Evolutionary conservation across 768 basidiomycete genomes (phyloP).

Genomic region (Termitomyces bulborhizus): DNA sequence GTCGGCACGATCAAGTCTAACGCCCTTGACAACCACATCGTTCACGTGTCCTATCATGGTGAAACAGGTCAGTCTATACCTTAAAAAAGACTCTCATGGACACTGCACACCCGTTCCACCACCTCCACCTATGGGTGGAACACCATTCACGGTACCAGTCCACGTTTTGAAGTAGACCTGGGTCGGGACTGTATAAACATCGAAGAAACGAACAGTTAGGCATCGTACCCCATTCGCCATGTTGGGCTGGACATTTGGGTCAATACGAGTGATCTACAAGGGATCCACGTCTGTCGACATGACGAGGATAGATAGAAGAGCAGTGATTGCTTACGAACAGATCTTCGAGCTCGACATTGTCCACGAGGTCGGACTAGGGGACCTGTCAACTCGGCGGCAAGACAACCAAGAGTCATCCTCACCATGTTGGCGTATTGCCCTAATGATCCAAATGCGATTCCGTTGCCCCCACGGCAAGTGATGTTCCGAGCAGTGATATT

Average conservation of each 20-base stretch:
- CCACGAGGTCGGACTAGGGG: constrained; percentile 46
- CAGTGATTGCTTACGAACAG: constrained; percentile 26
- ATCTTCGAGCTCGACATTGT: constrained; percentile 44
- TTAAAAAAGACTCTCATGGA: not conserved
- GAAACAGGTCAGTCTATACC: not conserved
- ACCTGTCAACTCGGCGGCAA: not conserved
- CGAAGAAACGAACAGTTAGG: constrained; percentile 3
- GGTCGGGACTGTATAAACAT: not conserved
- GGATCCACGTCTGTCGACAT: not conserved
- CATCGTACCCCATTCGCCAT: constrained; percentile 42
- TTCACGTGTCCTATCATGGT: constrained; percentile 32
- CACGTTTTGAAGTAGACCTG: constrained; percentile 56
- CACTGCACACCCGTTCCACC: constrained; percentile 36
- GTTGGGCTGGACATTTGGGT: constrained; percentile 45
- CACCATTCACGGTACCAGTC: constrained; percentile 43
- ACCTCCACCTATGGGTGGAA: constrained; percentile 51
- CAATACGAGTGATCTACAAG: constrained; percentile 38
- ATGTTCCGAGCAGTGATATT: constrained; percentile 43
- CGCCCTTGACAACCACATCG: constrained; percentile 36
- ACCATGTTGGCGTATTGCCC: constrained; percentile 52
- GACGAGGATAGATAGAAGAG: not conserved
- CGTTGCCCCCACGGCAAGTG: constrained; percentile 53
- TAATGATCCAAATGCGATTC: constrained; percentile 54
- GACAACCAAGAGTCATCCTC: constrained; percentile 3
- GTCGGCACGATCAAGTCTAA: no score